Evolutionary conservation across 495 filamentous ascomycete species (phyloP), one percentile per base, ranked within the genome.

Genomic region (Daldinia childiae): DNA sequence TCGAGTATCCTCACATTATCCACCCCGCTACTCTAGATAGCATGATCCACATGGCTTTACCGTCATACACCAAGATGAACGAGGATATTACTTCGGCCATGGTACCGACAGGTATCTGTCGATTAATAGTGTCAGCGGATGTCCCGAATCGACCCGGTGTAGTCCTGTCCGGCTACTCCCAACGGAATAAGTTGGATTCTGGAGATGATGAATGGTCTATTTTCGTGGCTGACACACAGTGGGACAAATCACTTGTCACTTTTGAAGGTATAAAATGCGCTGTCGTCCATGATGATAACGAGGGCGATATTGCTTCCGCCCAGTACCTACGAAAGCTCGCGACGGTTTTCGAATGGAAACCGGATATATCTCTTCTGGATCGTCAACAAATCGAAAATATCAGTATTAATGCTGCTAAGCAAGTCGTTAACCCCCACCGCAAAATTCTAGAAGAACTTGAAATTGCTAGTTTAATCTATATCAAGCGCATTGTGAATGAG

Each of bases 1-100:
- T 79, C 62, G 77, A 84, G 62, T 78, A 71, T 12, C 70, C 72
- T 1, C 82, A 82, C 57, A 29, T 87, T 12, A 77, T 87, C 17
- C 86, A 88, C 56, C 86, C 86, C 0, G 80, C 81, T 0, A 85
- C 84, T 0, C 51, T 85, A 2, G 83, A 84, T 61, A 76, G 76
- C 0, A 73, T 84, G 0, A 76, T 83, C 51, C 66, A 8, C n/a
- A 43, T 43, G 39, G 39, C 39, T 7, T 43, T 15, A 1, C n/a
- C n/a, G 1, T n/a, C 39, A 17, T 43, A 43, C 39, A 43, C 39
- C 3, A 43, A 43, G 14, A 5, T 43, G n/a, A 9, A 9, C n/a
- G 15, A 43, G 15, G n/a, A n/a, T 43, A 43, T 43, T 9, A 43
- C 39, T 17, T 43, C 39, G n/a, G 39, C 39, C 4, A 43, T 43